A percentile compares a stretch with the other conserved stretches of the same genome.
These are phyloP conservation scores for Carex kokanica DNA, from an alignment of 176 grass and related monocot species.

Conservation along the genomic window DNA sequence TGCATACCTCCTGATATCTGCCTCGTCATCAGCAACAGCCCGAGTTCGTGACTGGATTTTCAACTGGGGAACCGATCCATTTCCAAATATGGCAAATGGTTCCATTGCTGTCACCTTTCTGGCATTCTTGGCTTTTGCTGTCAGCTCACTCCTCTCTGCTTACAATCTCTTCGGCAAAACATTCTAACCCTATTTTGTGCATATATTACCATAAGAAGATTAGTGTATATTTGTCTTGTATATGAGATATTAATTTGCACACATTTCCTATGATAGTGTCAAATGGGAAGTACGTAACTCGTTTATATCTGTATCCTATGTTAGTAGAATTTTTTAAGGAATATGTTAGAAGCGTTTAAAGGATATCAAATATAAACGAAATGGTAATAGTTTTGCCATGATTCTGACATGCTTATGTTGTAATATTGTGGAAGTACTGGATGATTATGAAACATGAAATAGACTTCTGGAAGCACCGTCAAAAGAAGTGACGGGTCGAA, in stretches of 20 bases:
- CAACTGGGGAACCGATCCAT: slow-evolving; percentile 87
- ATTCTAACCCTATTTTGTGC: slow-evolving; percentile 34
- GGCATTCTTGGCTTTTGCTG: slow-evolving; percentile 71
- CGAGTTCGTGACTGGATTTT: slow-evolving; percentile 58
- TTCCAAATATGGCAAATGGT: slow-evolving; percentile 75
- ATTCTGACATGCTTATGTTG: not conserved
- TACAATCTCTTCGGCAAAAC: slow-evolving; percentile 72
- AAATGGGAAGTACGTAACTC: not conserved
- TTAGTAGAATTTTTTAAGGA: not conserved
- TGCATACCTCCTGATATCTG: slow-evolving; percentile 88
- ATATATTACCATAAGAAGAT: not conserved
- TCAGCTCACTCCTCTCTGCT: slow-evolving; percentile 77
- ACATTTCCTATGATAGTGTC: not conserved
- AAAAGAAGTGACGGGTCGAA: no score
- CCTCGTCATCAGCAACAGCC: slow-evolving; percentile 76
- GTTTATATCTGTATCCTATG: not conserved
- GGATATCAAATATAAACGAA: not conserved
- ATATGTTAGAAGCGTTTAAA: not conserved
- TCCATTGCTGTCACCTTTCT: slow-evolving; percentile 80
- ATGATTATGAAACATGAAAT: not conserved
- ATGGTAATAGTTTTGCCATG: not conserved
- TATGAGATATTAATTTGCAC: not conserved
- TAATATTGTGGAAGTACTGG: not conserved
- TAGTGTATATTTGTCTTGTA: slow-evolving; percentile 12
- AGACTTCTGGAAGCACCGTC: no score